phyloP scores from a whole-genome alignment of 495 filamentous ascomycete genomes.

The Ramalina intermedia region DNA sequence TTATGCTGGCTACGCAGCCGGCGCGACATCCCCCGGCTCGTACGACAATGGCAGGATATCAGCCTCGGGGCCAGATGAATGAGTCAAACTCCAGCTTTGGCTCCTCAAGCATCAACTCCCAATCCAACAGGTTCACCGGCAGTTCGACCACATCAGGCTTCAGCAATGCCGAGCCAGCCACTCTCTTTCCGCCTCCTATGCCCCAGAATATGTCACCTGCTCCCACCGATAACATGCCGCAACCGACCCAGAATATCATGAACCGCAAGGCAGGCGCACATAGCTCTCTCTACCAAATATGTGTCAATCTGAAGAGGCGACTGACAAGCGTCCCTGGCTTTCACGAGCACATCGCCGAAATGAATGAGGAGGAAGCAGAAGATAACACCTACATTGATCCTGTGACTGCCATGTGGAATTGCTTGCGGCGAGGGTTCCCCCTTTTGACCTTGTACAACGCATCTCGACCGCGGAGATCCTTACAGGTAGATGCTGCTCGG shows the following conservation, averaged over 20 bases:
- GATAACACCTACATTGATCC: slow-evolving; percentile 53
- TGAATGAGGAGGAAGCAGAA: slow-evolving; percentile 46
- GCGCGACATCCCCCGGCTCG: slow-evolving; percentile 6
- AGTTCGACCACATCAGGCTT: slow-evolving; percentile 2
- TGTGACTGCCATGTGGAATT: slow-evolving; percentile 81
- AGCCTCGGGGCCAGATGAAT: slow-evolving; percentile 13
- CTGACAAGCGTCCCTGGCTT: slow-evolving; percentile 74
- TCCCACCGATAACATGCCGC: slow-evolving; percentile 1
- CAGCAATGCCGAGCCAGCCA: slow-evolving; percentile 4
- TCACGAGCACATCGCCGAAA: slow-evolving; percentile 49
- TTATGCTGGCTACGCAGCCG: slow-evolving; percentile 15
- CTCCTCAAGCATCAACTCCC: slow-evolving; percentile 4
- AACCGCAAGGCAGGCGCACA: slow-evolving; percentile 82
- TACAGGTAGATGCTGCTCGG: slow-evolving; percentile 48
- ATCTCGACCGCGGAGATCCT: slow-evolving; percentile 45
- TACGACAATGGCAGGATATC: slow-evolving; percentile 14
- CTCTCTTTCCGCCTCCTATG: slow-evolving; percentile 9
- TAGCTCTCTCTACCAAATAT: slow-evolving; percentile 87
- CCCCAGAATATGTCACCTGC: slow-evolving; percentile 6
- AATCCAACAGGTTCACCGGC: not conserved
- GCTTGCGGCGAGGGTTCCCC: slow-evolving; percentile 69
- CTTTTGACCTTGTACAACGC: slow-evolving; percentile 82
- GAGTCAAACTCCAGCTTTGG: slow-evolving; percentile 7
- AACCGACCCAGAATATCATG: slow-evolving; percentile 63
- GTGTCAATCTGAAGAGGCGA: slow-evolving; percentile 65